Percentiles rank a stretch among this genome's conserved stretches.
Evolutionary conservation across 2,329 filamentous ascomycete species (phyloP).

Genomic region (Ophiosphaerella herpotricha): DNA sequence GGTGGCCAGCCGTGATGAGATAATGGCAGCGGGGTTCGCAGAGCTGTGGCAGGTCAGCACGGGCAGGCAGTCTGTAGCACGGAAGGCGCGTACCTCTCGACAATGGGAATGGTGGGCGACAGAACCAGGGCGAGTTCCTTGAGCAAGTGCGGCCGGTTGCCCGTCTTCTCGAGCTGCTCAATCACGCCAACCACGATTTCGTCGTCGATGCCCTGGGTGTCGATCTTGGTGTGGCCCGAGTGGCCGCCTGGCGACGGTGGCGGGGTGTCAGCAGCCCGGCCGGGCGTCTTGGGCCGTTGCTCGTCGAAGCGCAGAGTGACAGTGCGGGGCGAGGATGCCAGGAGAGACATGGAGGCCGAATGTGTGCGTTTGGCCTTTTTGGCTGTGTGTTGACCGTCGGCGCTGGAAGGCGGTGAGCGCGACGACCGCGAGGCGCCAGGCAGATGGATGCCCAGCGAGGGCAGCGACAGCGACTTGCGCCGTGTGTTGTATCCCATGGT

Average conservation of each 20-base stretch:
- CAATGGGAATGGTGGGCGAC: constrained; percentile 74
- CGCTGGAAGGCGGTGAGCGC: constrained; percentile 60
- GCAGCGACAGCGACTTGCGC: constrained; percentile 91
- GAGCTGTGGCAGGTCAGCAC: constrained; percentile 65
- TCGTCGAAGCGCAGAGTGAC: constrained; percentile 54
- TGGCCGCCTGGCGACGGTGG: constrained; percentile 71
- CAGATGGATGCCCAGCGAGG: constrained; percentile 89
- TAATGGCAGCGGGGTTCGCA: constrained; percentile 91
- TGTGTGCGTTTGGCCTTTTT: constrained; percentile 78
- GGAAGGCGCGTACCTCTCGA: constrained; percentile 78
- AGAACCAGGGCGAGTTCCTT: constrained; percentile 88
- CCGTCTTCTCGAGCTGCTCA: constrained; percentile 83
- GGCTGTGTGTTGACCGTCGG: constrained; percentile 61
- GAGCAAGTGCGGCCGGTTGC: constrained; percentile 89
- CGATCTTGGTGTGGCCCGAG: constrained; percentile 62
- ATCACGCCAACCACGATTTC: constrained; percentile 94
- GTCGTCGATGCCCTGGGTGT: constrained; percentile 85
- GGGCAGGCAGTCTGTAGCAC: constrained; percentile 27
- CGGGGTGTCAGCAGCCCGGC: constrained; percentile 68
- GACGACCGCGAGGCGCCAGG: constrained; percentile 57
- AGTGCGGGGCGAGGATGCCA: constrained; percentile 52
- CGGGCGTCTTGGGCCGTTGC: constrained; percentile 51
- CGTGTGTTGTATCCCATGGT: constrained; percentile 95
- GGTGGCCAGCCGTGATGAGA: constrained; percentile 86
- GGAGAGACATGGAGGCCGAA: constrained; percentile 50